Evolutionary conservation across 768 basidiomycete species (phyloP).

Genomic region (Leccinum barrowsii): DNA sequence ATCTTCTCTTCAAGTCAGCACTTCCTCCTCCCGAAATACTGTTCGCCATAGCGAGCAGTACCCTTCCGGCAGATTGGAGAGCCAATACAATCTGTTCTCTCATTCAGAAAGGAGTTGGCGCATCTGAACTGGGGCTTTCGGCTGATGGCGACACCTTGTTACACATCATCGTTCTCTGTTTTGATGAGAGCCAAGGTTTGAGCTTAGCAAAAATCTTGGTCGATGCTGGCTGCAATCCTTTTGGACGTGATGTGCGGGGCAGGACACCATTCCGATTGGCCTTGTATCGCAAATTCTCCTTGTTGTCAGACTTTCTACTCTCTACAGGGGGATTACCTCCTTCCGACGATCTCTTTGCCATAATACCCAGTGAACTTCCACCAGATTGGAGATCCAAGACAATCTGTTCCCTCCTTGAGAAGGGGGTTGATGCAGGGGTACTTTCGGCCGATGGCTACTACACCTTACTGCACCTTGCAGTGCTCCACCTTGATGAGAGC

Average conservation of each 20-base stretch:
- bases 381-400: not conserved
- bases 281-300: not conserved
- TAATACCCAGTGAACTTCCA: not conserved
- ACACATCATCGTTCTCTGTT: not conserved
- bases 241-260: not conserved
- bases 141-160: not conserved
- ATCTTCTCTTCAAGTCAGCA: not conserved
- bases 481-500: not conserved
- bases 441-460: not conserved
- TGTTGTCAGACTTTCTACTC: not conserved
- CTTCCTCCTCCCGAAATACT: not conserved
- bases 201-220: not conserved
- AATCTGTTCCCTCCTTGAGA: not conserved
- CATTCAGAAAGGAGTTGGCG: not conserved
- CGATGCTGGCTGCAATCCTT: not conserved
- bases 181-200: not conserved
- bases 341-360: not conserved
- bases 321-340: not conserved
- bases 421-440: not conserved
- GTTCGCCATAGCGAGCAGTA: not conserved
- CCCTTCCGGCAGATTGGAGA: not conserved
- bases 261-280: not conserved
- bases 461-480: not conserved
- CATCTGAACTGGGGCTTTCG: not conserved
- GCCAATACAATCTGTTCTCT: not conserved